Conservation (phyloP, 345 rosid genomes). For the Eucalyptus coolabah region DNA sequence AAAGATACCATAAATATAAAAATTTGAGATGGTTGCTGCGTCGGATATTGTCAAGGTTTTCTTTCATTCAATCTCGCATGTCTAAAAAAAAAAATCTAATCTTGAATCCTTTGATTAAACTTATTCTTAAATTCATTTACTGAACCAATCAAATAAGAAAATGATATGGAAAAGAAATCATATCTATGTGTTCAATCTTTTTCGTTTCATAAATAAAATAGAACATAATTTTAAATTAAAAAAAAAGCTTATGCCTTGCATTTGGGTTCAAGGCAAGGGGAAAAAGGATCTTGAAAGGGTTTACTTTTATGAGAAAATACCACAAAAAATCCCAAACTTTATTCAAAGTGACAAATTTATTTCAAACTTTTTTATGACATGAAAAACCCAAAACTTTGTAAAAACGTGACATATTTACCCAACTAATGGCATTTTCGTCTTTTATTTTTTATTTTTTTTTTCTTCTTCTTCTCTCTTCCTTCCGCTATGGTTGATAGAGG, state of each 20-base stretch:
- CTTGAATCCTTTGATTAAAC: neutral
- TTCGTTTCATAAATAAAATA: neutral
- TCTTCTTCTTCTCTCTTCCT: accelerated
- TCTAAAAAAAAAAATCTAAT: neutral
- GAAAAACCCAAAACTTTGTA: too few relatives aligned
- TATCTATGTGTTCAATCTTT: neutral
- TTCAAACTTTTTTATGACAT: too few relatives aligned
- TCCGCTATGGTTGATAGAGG: accelerated
- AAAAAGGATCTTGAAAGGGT: accelerated
- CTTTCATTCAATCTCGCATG: neutral
- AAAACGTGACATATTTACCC: accelerated
- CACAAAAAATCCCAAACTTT: too few relatives aligned
- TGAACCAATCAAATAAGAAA: neutral
- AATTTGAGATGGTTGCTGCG: neutral
- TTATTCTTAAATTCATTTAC: neutral
- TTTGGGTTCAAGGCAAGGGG: neutral
- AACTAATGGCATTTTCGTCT: accelerated
- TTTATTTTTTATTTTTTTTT: too few relatives aligned
- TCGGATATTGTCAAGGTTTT: neutral
- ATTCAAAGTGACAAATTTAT: accelerated
- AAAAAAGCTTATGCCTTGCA: neutral
- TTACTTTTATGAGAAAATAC: neutral
- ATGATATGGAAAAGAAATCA: neutral
- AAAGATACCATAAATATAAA: neutral
- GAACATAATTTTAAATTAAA: neutral